Evolutionary conservation across 306 rosid genomes (phyloP), one percentile per base, ranked within the genome.

Genomic region (Purshia tridentata): DNA sequence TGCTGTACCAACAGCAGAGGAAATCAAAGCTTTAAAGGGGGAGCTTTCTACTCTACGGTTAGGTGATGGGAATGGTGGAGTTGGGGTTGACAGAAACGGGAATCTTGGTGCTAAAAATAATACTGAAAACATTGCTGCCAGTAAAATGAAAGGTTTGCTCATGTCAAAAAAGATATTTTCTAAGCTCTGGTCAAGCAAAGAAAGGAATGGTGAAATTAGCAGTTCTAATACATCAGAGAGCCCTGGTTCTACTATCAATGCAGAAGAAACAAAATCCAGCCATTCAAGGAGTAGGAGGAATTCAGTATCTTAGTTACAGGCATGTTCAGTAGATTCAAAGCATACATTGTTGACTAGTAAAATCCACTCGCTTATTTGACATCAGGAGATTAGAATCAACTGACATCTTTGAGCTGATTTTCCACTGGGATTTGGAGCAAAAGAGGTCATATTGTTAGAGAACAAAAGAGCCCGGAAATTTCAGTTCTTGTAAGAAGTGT

Each of bases 171-270:
- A 84, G 75, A 77, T 93, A 56, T 81, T 93, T 74, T 93, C 96
- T 3, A 93, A 94, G 89, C 85, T 94, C 39, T 94, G 97, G 98
- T 89, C 96, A 19, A 76, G 81, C 84, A 91, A 78, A 77, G 98
- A 91, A 64, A 86, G 76, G 75, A 88, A 62, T 35, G 90, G 93
- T 5, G 97, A 94, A 81, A 80, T 85, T 9, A 88, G 91, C n/a
- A 88, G 98, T 84, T 91, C 95, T 2, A 93, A 94, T 73, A 91
- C 98, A 5, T 94, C 97, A 3, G 98, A 89, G 37, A 94, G 98
- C 78, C 97, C 91, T 39, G 93, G 87, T 80, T 88, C 96, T 66
- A 86, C 92, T 69, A 85, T 91, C 0, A 88, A 84, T 62, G 86
- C 84, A 19, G 94, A 89, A 75, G 97, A 93, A 76, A 89, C 96